A percentile compares a stretch with the other conserved stretches of the same genome.
Conservation (phyloP, 345 rosid species). For the Gynandropsis gynandra region DNA sequence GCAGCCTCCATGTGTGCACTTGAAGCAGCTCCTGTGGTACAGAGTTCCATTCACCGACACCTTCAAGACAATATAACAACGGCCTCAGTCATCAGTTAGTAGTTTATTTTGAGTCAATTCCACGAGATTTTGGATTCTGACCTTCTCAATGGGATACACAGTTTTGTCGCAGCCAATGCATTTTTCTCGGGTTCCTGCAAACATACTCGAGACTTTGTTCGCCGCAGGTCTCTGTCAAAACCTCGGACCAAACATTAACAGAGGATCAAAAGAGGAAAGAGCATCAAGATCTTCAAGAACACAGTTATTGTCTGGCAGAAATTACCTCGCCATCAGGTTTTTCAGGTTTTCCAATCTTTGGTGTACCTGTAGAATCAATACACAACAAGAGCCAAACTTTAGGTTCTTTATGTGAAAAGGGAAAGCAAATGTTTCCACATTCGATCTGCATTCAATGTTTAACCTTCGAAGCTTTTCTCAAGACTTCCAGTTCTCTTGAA, state of each 20-base stretch:
- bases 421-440: not conserved
- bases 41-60: slow-evolving; percentile 93
- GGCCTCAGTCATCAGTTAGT: too few species aligned
- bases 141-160: slow-evolving; percentile 93
- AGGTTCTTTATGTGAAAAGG: not conserved
- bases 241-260: slow-evolving; percentile 9
- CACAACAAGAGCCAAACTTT: slow-evolving; percentile 14
- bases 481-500: slow-evolving; percentile 98
- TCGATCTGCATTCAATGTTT: not conserved
- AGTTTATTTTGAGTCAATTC: too few species aligned
- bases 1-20: slow-evolving; percentile 98
- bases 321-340: slow-evolving; percentile 78
- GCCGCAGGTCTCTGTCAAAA: slow-evolving; percentile 60
- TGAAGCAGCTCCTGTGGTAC: slow-evolving; percentile 96
- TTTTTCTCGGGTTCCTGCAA: slow-evolving; percentile 90
- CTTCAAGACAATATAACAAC: slow-evolving; percentile 26
- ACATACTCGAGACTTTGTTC: slow-evolving; percentile 77
- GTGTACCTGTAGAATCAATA: slow-evolving; percentile 48
- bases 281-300: slow-evolving; percentile 11
- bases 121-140: slow-evolving; percentile 11
- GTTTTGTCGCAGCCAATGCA: slow-evolving; percentile 83
- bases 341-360: slow-evolving; percentile 77
- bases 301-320: slow-evolving; percentile 2
- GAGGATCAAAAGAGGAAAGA: not conserved
- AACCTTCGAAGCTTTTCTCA: slow-evolving; percentile 96